Evolutionary conservation across 208 protist species (phyloP).

Genomic region (Phytomonas sp.): DNA sequence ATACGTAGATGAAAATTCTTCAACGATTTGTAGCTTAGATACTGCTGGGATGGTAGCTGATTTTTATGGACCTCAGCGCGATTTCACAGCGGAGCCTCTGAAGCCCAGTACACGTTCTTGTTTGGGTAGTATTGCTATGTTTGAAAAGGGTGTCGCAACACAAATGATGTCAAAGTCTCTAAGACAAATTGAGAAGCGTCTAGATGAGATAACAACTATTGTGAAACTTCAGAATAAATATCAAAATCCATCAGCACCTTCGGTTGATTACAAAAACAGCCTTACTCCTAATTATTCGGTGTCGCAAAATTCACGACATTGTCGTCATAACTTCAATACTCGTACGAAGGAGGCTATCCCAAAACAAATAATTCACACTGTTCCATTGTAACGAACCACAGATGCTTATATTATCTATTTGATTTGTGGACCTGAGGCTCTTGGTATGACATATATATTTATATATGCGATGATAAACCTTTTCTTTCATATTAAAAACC

Average conservation of each 20-base stretch:
- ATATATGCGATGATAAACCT: background rate
- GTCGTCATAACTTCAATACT: background rate
- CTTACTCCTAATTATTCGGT: background rate
- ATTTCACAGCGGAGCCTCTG: background rate
- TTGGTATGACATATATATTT: background rate
- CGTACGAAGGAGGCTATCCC: background rate
- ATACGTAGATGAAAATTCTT: conserved; percentile 15
- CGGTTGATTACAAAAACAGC: background rate
- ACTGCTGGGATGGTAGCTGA: conserved; percentile 41
- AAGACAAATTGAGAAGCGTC: conserved; percentile 51
- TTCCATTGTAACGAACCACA: background rate
- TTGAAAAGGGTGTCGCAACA: conserved; percentile 19
- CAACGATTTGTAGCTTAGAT: conserved; percentile 32
- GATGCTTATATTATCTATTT: background rate
- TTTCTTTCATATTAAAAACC: background rate
- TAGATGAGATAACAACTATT: conserved; percentile 67
- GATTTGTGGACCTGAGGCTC: background rate
- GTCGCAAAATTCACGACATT: background rate
- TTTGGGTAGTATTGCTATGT: background rate
- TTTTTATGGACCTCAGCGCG: conserved; percentile 42
- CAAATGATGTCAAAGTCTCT: conserved; percentile 45
- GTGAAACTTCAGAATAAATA: conserved; percentile 28
- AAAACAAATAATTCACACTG: background rate
- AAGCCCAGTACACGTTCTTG: background rate
- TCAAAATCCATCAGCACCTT: background rate